phyloP scores from a whole-genome alignment of 345 rosid genomes.

The Rhodamnia rubescens region DNA sequence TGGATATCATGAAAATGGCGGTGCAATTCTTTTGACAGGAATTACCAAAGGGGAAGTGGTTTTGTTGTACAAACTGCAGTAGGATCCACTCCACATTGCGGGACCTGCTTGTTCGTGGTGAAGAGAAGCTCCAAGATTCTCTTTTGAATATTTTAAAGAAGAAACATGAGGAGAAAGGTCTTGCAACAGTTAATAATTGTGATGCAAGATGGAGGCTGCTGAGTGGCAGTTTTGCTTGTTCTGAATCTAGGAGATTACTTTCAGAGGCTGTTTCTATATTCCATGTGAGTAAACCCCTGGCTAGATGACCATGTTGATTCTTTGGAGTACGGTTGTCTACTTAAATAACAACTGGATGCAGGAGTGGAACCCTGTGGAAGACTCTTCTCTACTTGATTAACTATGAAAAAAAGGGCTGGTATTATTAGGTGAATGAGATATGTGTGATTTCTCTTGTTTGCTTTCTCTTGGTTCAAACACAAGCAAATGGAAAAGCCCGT shows the following conservation, averaged over 20 bases:
- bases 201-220: constrained; percentile 91
- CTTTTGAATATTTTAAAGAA: constrained; percentile 36
- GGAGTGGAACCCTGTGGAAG: background rate
- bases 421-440: background rate
- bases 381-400: background rate
- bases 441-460: background rate
- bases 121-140: constrained; percentile 66
- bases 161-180: constrained; percentile 37
- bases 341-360: background rate
- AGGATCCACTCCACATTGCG: constrained; percentile 65
- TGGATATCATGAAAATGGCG: background rate
- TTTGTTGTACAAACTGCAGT: constrained; percentile 66
- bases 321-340: background rate
- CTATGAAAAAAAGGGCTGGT: background rate
- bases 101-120: constrained; percentile 51
- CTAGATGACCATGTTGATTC: background rate
- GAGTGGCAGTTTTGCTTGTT: constrained; percentile 50
- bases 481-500: background rate
- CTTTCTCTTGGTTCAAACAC: background rate
- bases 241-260: constrained; percentile 51
- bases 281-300: constrained; percentile 48
- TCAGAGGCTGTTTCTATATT: constrained; percentile 90
- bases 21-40: constrained; percentile 31
- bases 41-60: constrained; percentile 90
- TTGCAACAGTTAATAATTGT: constrained; percentile 14